These are phyloP conservation scores for Candida freyschussii DNA, from an alignment of 1,139 yeast species.

Conservation along the genomic window DNA sequence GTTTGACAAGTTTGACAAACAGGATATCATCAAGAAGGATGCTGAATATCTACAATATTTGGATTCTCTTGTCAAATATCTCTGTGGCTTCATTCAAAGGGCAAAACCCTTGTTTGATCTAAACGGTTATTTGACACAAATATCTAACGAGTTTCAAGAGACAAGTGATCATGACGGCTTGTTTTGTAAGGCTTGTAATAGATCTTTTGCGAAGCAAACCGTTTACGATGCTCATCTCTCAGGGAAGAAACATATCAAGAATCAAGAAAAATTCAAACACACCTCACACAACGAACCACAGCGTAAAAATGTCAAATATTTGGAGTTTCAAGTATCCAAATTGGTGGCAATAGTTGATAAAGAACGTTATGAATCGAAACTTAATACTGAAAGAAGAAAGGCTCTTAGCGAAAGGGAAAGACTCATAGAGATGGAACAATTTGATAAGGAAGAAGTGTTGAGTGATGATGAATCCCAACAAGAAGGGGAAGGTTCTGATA, in stretches of 20 bases:
- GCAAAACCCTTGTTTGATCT: constrained; percentile 49
- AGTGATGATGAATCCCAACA: constrained; percentile 17
- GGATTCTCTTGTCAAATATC: constrained; percentile 43
- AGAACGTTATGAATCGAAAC: constrained; percentile 44
- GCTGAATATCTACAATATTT: constrained; percentile 35
- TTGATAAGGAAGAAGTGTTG: constrained; percentile 31
- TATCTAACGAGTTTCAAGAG: constrained; percentile 32
- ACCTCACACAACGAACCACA: constrained; percentile 3
- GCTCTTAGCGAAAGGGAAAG: constrained; percentile 75
- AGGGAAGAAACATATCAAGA: constrained; percentile 75
- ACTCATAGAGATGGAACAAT: constrained; percentile 47
- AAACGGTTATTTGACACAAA: constrained; percentile 30
- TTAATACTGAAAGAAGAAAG: constrained; percentile 60
- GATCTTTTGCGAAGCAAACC: constrained; percentile 55
- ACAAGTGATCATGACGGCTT: constrained; percentile 31
- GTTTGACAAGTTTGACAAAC: constrained; percentile 39
- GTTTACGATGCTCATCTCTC: constrained; percentile 65
- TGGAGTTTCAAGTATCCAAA: constrained; percentile 28
- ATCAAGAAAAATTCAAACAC: constrained; percentile 23
- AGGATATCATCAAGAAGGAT: constrained; percentile 25
- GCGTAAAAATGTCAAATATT: constrained; percentile 30
- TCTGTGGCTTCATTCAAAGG: constrained; percentile 41
- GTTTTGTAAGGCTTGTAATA: constrained; percentile 64
- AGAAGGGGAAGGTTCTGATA: constrained; percentile 19
- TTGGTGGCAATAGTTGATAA: constrained; percentile 18